phyloP scores from a whole-genome alignment of 805 yeast genomes.

The Lipomyces kockii region DNA sequence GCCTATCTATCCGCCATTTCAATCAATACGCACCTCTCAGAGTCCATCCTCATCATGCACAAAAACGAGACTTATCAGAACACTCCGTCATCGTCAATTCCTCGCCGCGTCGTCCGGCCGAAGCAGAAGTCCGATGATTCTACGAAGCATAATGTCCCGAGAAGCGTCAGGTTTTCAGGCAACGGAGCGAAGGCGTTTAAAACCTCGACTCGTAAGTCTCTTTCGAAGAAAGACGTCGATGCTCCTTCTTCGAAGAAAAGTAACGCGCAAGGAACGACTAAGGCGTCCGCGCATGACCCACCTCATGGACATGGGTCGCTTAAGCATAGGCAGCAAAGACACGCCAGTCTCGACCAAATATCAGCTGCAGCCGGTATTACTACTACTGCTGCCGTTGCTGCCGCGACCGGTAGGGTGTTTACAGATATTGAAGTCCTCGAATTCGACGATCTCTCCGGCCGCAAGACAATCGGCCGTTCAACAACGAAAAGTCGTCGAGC shows the following conservation, averaged over 20 bases:
- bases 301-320: neutral
- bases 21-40: neutral
- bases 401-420: neutral
- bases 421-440: neutral
- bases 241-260: neutral
- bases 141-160: neutral
- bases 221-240: neutral
- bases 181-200: constrained; percentile 1
- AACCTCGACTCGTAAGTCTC: neutral
- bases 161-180: neutral
- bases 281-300: neutral
- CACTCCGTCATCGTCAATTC: neutral
- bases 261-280: neutral
- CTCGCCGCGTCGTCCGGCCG: neutral
- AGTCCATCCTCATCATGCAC: neutral
- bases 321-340: neutral
- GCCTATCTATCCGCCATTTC: neutral
- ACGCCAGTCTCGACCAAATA: neutral
- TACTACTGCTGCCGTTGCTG: neutral
- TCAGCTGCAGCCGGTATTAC: neutral
- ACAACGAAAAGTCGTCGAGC: neutral
- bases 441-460: neutral
- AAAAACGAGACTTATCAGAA: neutral
- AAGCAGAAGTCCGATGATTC: neutral
- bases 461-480: neutral